Conservation (phyloP, 768 basidiomycete genomes). For the Trametes sanguinea region DNA sequence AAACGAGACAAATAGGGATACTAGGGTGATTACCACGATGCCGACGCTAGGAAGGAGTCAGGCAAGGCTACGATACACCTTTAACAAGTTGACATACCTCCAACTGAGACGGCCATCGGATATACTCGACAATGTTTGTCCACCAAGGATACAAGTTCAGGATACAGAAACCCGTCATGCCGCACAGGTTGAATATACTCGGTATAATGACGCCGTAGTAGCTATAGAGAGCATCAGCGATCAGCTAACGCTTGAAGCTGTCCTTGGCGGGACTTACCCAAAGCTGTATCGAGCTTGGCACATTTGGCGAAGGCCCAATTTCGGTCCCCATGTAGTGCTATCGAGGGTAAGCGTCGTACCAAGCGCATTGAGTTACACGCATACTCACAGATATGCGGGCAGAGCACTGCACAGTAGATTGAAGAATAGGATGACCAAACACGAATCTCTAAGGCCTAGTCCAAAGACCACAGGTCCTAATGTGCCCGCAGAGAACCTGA, state of each 20-base stretch:
- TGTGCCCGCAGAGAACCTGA: slow-evolving; percentile 49
- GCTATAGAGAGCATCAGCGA: slow-evolving; percentile 35
- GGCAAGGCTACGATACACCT: background rate
- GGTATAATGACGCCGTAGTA: slow-evolving; percentile 55
- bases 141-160: slow-evolving; percentile 63
- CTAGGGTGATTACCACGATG: slow-evolving; percentile 72
- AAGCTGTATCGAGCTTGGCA: slow-evolving; percentile 66
- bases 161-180: slow-evolving; percentile 57
- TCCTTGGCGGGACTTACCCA: slow-evolving; percentile 43
- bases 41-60: slow-evolving; percentile 55
- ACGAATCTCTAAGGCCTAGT: slow-evolving; percentile 46
- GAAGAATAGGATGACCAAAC: slow-evolving; percentile 48
- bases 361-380: background rate
- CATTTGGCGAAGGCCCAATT: slow-evolving; percentile 82
- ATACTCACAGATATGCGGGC: slow-evolving; percentile 46
- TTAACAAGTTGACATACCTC: slow-evolving; percentile 39
- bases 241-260: slow-evolving; percentile 36
- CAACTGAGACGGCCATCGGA: slow-evolving; percentile 49
- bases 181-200: slow-evolving; percentile 50
- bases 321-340: slow-evolving; percentile 74
- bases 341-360: background rate
- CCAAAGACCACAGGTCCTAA: slow-evolving; percentile 47
- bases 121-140: slow-evolving; percentile 58
- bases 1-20: slow-evolving; percentile 69
- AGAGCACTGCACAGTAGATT: slow-evolving; percentile 45